A percentile compares a stretch with the other conserved stretches of the same genome.
These are phyloP conservation scores for Endogone sp. DNA, from an alignment of 192 early-diverging fungal genomes.

Conservation along the genomic window DNA sequence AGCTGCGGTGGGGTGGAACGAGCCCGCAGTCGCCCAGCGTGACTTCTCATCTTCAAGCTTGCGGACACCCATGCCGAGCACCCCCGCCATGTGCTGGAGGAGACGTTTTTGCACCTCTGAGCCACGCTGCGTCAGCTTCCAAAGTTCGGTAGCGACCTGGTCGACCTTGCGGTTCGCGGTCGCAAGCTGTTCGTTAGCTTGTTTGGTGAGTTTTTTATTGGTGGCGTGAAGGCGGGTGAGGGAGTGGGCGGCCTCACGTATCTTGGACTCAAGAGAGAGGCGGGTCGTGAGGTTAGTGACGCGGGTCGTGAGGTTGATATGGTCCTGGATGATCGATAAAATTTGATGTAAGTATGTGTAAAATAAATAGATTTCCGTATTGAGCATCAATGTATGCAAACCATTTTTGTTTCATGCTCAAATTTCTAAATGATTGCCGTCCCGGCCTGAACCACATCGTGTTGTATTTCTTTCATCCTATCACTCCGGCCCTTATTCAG, in stretches of 20 bases:
- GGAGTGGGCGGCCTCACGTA: conserved; percentile 53
- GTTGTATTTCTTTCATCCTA: no score
- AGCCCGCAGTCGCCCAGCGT: neutral
- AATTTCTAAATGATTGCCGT: no score
- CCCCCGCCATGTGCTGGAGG: conserved; percentile 50
- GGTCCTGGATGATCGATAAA: conserved; percentile 33
- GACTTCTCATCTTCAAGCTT: conserved; percentile 37
- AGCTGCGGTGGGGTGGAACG: conserved; percentile 1
- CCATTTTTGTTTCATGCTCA: no score
- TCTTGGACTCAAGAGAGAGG: conserved; percentile 52
- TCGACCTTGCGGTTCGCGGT: conserved; percentile 49
- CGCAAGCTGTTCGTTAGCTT: conserved; percentile 46
- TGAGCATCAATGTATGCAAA: no score
- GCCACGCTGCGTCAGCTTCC: conserved; percentile 42
- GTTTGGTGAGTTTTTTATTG: conserved; percentile 45
- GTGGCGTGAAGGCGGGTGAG: conserved; percentile 45
- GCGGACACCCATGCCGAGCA: conserved; percentile 41
- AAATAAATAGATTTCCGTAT: no score
- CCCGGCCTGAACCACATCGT: no score
- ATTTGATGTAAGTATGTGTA: neutral
- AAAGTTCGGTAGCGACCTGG: conserved; percentile 42
- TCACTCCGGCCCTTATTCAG: no score
- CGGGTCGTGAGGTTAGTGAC: conserved; percentile 41
- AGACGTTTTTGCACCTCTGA: conserved; percentile 40
- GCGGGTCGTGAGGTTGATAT: conserved; percentile 41